A percentile compares a stretch with the other conserved stretches of the same genome.
phyloP scores from a whole-genome alignment of 2,329 filamentous ascomycete genomes.

The Colletotrichum eleusines region DNA sequence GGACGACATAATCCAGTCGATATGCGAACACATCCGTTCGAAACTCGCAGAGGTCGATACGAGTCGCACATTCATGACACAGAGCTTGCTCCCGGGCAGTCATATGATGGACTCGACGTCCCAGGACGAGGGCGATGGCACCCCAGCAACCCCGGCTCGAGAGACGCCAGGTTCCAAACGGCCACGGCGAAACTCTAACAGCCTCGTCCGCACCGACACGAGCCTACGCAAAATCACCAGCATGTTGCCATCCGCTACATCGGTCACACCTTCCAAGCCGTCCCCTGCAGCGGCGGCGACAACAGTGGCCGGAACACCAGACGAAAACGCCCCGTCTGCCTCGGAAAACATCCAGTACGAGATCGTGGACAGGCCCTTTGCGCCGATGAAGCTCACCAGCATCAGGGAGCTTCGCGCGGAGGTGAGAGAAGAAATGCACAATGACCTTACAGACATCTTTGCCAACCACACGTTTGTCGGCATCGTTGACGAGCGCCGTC shows the following conservation, averaged over 20 bases:
- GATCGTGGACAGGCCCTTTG: slow-evolving; percentile 74
- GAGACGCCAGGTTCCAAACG: slow-evolving; percentile 53
- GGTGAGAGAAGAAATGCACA: slow-evolving; percentile 86
- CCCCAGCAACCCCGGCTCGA: slow-evolving; percentile 48
- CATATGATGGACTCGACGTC: slow-evolving; percentile 48
- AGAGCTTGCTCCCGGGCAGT: slow-evolving; percentile 84
- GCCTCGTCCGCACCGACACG: slow-evolving; percentile 89
- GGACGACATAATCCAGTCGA: slow-evolving; percentile 90
- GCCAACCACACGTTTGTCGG: slow-evolving; percentile 93
- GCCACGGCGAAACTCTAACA: slow-evolving; percentile 69
- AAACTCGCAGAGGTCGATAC: slow-evolving; percentile 90
- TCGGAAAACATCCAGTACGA: slow-evolving; percentile 76
- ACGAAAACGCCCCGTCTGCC: slow-evolving; percentile 52
- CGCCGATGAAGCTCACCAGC: slow-evolving; percentile 81
- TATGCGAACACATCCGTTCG: slow-evolving; percentile 83
- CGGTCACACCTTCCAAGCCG: slow-evolving; percentile 45
- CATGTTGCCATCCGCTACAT: slow-evolving; percentile 78
- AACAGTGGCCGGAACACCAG: slow-evolving; percentile 38
- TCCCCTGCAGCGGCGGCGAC: slow-evolving; percentile 35
- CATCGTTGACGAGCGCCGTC: slow-evolving; percentile 86
- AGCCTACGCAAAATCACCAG: slow-evolving; percentile 94
- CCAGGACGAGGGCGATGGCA: slow-evolving; percentile 45
- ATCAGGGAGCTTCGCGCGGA: slow-evolving; percentile 85
- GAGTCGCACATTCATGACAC: slow-evolving; percentile 93
- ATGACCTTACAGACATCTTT: slow-evolving; percentile 87